Conservation (phyloP, 2,329 filamentous ascomycete genomes). For the Chaetomiaceae sp. region DNA sequence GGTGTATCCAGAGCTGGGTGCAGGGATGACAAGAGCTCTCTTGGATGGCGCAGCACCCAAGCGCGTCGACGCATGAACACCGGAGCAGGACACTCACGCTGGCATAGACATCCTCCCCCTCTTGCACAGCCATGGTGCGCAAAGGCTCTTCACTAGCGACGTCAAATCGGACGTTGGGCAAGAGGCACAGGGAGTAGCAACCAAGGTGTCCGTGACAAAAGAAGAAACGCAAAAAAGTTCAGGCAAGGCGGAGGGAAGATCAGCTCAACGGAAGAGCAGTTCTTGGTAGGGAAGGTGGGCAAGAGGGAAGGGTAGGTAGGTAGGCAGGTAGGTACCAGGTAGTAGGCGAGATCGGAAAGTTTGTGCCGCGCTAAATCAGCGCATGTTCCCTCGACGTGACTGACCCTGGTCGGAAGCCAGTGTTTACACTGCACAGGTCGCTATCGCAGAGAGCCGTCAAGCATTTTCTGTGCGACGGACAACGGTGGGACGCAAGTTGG, state of each 20-base stretch:
- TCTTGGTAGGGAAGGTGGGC: background rate
- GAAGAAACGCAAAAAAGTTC: background rate
- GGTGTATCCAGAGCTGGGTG: background rate
- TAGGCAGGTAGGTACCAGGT: too few relatives aligned
- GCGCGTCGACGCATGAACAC: background rate
- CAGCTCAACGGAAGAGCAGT: background rate
- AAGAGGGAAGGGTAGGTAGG: background rate
- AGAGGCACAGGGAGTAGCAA: background rate
- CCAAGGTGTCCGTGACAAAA: background rate
- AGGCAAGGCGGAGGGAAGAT: background rate
- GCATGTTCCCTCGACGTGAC: conserved; percentile 1
- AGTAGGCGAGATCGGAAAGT: conserved; percentile 1
- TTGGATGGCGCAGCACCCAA: background rate
- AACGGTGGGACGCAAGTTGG: background rate
- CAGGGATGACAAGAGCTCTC: background rate
- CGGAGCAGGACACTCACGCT: conserved; percentile 43
- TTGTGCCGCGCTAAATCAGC: conserved; percentile 10
- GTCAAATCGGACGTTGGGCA: background rate
- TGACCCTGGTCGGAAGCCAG: background rate
- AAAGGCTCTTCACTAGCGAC: background rate
- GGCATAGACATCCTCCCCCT: conserved; percentile 50
- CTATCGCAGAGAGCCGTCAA: conserved; percentile 5
- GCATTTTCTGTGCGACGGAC: background rate
- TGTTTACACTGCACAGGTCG: conserved; percentile 12
- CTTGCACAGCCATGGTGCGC: conserved; percentile 24